A percentile compares a stretch with the other conserved stretches of the same genome.
phyloP scores from a whole-genome alignment of 2,329 filamentous ascomycete genomes.

The Fusarium albosuccineum region DNA sequence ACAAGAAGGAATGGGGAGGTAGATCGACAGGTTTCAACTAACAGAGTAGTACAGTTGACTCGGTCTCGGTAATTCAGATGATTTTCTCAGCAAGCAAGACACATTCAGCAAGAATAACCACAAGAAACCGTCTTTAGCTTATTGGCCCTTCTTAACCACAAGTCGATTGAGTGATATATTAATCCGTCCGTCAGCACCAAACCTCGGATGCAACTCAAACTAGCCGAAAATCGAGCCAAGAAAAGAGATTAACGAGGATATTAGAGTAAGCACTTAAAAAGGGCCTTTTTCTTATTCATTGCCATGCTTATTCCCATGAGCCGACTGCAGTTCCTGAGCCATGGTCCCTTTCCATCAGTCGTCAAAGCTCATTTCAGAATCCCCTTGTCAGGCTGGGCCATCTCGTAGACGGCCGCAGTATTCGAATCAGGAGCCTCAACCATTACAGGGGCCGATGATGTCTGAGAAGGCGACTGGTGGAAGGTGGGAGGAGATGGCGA shows the following conservation, averaged over 20 bases:
- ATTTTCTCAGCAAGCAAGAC: no score
- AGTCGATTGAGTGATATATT: not conserved
- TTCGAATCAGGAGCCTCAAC: slow-evolving; percentile 25
- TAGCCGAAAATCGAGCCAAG: not conserved
- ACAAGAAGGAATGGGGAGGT: no score
- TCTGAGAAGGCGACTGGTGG: not conserved
- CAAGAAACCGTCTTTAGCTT: no score
- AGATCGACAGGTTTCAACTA: no score
- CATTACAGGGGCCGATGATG: not conserved
- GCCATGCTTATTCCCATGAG: not conserved
- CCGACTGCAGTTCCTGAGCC: not conserved
- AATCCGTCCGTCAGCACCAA: not conserved
- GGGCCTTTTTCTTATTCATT: not conserved
- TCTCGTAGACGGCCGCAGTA: slow-evolving; percentile 20
- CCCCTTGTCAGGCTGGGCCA: slow-evolving; percentile 9
- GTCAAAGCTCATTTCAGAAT: slow-evolving; percentile 8
- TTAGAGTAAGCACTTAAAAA: slow-evolving; percentile 2
- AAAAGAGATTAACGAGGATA: not conserved
- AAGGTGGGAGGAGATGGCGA: slow-evolving; percentile 3
- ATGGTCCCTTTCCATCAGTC: not conserved
- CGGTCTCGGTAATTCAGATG: no score
- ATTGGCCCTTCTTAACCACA: no score
- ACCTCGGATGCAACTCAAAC: not conserved
- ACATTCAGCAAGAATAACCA: no score
- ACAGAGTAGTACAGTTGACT: no score